Percentiles rank a stretch among this genome's conserved stretches.
Evolutionary conservation across 164 flowering plant species (phyloP).

Genomic region (Echeveria elegans): DNA sequence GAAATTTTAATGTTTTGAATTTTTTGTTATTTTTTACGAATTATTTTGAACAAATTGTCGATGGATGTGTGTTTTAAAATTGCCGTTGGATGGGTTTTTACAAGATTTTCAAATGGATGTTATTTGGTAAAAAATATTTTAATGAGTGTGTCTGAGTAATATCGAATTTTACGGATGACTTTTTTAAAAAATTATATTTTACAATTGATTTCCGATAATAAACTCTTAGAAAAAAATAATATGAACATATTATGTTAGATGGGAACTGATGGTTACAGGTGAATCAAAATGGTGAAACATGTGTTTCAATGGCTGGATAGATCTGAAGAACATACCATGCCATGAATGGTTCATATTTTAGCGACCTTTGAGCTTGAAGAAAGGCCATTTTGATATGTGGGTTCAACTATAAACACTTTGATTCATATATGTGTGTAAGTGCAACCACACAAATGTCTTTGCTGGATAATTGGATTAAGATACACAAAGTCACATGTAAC

Average conservation of each 20-base stretch:
- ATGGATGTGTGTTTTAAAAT: too few species aligned
- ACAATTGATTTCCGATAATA: too few species aligned
- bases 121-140: too few species aligned
- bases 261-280: neutral
- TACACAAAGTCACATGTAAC: neutral
- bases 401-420: neutral
- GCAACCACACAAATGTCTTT: neutral
- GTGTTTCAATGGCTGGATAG: neutral
- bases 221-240: neutral
- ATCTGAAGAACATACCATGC: neutral
- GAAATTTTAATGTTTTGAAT: too few species aligned
- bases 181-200: too few species aligned
- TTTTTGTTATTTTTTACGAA: too few species aligned
- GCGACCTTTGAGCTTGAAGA: neutral
- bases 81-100: too few species aligned
- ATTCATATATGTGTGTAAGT: neutral
- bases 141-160: too few species aligned
- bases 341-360: neutral
- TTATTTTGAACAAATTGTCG: too few species aligned
- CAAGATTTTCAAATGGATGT: too few species aligned
- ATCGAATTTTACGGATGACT: too few species aligned
- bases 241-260: neutral
- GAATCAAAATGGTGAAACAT: neutral
- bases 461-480: neutral
- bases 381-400: neutral